phyloP scores from a whole-genome alignment of 2,329 filamentous ascomycete species.

The Colletotrichum gigasporum region DNA sequence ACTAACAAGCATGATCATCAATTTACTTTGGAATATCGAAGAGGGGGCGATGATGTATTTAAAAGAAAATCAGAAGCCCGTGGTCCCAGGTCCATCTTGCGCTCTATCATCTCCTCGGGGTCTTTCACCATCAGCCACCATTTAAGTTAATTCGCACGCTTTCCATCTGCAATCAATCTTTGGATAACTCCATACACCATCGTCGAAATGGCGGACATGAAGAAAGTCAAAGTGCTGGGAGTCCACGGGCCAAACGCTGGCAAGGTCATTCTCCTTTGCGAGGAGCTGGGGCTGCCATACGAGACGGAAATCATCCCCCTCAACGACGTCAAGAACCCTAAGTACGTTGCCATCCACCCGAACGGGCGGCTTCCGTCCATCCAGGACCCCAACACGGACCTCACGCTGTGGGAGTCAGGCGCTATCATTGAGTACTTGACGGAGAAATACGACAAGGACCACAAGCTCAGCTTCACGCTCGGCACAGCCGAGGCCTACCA shows the following conservation, averaged over 20 bases:
- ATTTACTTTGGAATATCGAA: background rate
- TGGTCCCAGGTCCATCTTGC: too few relatives aligned
- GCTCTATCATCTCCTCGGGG: background rate
- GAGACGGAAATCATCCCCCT: slow-evolving; percentile 33
- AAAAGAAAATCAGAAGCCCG: background rate
- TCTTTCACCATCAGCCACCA: background rate
- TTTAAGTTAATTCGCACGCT: background rate
- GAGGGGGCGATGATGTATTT: background rate
- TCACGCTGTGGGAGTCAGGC: slow-evolving; percentile 35
- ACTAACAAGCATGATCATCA: too few relatives aligned
- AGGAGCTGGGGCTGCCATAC: slow-evolving; percentile 38
- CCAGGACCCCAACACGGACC: slow-evolving; percentile 34
- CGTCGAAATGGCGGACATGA: background rate
- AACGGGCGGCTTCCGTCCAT: slow-evolving; percentile 34
- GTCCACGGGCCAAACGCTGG: background rate
- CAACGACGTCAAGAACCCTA: slow-evolving; percentile 35
- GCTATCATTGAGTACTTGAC: slow-evolving; percentile 39
- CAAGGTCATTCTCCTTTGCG: slow-evolving; percentile 35
- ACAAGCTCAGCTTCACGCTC: slow-evolving; percentile 22
- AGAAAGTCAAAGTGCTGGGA: slow-evolving; percentile 33
- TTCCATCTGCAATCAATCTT: background rate
- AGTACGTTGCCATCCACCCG: slow-evolving; percentile 35
- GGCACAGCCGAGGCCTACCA: slow-evolving; percentile 21
- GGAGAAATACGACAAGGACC: slow-evolving; percentile 35
- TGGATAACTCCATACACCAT: background rate